Evolutionary conservation across 352 stramenopile species (phyloP).

Genomic region (Halophytophthora polymorphica): DNA sequence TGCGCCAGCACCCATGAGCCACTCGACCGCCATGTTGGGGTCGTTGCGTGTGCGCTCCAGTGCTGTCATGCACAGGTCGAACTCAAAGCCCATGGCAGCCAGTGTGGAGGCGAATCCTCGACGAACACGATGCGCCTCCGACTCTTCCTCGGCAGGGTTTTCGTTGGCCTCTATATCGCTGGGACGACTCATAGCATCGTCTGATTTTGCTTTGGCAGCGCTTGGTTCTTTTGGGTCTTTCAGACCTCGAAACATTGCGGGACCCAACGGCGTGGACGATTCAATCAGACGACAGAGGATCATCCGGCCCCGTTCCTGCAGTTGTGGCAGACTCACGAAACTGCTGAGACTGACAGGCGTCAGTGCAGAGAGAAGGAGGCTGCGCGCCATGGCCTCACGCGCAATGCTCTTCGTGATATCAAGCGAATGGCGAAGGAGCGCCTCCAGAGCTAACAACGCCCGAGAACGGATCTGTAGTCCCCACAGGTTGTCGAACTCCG

Average conservation of each 20-base stretch:
- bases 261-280: conserved; percentile 70
- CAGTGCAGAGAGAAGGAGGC: conserved; percentile 57
- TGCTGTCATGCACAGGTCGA: conserved; percentile 84
- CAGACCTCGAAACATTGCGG: conserved; percentile 75
- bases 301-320: conserved; percentile 83
- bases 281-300: conserved; percentile 85
- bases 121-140: conserved; percentile 62
- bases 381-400: conserved; percentile 40
- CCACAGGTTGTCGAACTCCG: conserved; percentile 76
- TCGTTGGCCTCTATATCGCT: conserved; percentile 30
- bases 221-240: conserved; percentile 47
- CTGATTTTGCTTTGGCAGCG: conserved; percentile 15
- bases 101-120: conserved; percentile 79
- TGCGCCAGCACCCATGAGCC: conserved; percentile 78
- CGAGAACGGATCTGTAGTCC: conserved; percentile 84
- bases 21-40: conserved; percentile 81
- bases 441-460: conserved; percentile 73
- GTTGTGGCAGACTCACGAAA: conserved; percentile 70
- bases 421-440: conserved; percentile 60
- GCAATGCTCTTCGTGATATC: conserved; percentile 36
- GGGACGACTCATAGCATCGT: background rate
- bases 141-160: conserved; percentile 72
- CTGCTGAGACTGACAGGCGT: conserved; percentile 59
- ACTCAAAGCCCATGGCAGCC: conserved; percentile 86
- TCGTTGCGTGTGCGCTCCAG: conserved; percentile 81